These are phyloP conservation scores for Jatropha multifida DNA, from an alignment of 441 rosid species.

Conservation along the genomic window DNA sequence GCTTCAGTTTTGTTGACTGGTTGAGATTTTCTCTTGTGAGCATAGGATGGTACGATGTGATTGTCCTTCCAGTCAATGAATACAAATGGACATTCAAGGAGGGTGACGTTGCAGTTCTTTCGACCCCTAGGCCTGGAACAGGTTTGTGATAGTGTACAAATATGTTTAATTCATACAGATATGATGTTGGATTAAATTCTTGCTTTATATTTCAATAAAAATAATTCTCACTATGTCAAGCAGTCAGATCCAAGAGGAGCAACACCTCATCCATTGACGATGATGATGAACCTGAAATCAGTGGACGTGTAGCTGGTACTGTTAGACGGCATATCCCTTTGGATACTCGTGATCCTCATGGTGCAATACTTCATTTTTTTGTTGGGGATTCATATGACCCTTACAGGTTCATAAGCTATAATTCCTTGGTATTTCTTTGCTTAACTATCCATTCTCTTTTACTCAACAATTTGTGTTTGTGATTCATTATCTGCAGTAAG, in stretches of 20 bases:
- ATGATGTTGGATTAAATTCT: neutral
- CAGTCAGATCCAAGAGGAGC: conserved; percentile 62
- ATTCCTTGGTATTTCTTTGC: conserved; percentile 9
- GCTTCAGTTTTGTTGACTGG: conserved; percentile 19
- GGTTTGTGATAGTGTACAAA: conserved; percentile 39
- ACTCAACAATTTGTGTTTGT: neutral
- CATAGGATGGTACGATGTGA: conserved; percentile 94
- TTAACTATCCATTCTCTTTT: conserved; percentile 16
- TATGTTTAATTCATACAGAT: neutral
- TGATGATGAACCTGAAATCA: conserved; percentile 70
- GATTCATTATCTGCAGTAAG: conserved; percentile 45
- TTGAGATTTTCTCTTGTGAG: conserved; percentile 27
- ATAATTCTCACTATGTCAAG: conserved; percentile 21
- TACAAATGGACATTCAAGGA: conserved; percentile 96
- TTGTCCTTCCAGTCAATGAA: conserved; percentile 66
- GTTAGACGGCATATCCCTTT: conserved; percentile 87
- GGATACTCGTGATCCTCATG: conserved; percentile 93
- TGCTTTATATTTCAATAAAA: neutral
- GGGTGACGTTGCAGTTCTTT: conserved; percentile 97
- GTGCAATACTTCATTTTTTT: conserved; percentile 95
- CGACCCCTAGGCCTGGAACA: conserved; percentile 77
- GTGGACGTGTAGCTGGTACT: conserved; percentile 91
- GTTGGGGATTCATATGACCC: conserved; percentile 81
- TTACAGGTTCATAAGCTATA: conserved; percentile 43
- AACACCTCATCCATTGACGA: conserved; percentile 39